These are phyloP conservation scores for Phytophthora capsici DNA, from an alignment of 352 stramenopile genomes.

Conservation along the genomic window DNA sequence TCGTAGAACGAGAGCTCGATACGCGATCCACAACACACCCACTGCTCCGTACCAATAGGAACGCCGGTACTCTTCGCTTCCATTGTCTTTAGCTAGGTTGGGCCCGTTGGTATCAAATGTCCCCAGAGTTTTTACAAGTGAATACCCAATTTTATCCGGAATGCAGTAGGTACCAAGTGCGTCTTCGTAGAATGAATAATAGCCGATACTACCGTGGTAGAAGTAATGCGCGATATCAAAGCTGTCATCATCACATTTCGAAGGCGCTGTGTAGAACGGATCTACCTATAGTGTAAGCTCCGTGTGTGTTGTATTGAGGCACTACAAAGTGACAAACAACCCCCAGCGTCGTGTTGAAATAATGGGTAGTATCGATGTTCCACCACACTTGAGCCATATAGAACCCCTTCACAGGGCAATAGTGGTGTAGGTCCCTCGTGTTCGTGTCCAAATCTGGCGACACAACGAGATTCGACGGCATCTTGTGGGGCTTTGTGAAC, in stretches of 20 bases:
- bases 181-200: not conserved
- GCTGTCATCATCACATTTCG: not conserved
- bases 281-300: constrained; percentile 2
- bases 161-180: not conserved
- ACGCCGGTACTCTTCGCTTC: not conserved
- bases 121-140: not conserved
- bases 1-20: not conserved
- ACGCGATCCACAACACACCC: not conserved
- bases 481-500: not conserved
- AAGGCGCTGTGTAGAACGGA: not conserved
- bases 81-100: not conserved
- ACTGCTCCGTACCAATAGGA: not conserved
- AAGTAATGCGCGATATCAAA: not conserved
- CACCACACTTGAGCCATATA: not conserved
- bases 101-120: not conserved
- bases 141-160: not conserved
- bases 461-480: not conserved
- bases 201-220: not conserved
- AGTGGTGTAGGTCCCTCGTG: not conserved
- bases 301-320: constrained; percentile 23
- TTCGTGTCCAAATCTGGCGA: not conserved
- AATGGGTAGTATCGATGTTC: not conserved
- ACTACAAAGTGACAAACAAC: constrained; percentile 16
- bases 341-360: not conserved
- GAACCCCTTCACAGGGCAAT: not conserved